A percentile compares a stretch with the other conserved stretches of the same genome.
phyloP scores from a whole-genome alignment of 257 asterid genomes.

The Solanum medicagineum region DNA sequence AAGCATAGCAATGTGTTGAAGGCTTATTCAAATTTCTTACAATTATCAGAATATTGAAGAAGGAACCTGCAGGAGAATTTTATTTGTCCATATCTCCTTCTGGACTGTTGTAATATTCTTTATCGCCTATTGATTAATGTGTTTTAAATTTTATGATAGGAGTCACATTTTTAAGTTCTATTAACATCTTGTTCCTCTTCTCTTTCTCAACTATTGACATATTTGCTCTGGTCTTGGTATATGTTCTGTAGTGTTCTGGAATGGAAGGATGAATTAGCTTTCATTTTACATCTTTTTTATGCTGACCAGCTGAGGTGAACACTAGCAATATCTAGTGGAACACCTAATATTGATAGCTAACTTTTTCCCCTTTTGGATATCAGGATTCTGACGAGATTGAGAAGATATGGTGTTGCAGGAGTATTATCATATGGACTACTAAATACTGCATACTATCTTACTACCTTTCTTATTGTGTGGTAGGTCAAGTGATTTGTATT shows the following conservation, averaged over 20 bases:
- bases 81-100: background rate
- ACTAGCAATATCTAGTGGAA: background rate
- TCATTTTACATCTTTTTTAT: background rate
- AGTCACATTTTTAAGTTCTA: background rate
- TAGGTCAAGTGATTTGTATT: slow-evolving; percentile 6
- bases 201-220: background rate
- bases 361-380: slow-evolving; percentile 10
- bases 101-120: background rate
- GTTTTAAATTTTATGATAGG: background rate
- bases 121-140: background rate
- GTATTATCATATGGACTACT: slow-evolving; percentile 81
- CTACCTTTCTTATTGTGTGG: slow-evolving; percentile 88
- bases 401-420: slow-evolving; percentile 77
- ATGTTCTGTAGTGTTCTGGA: background rate
- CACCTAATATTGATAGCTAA: slow-evolving; percentile 10
- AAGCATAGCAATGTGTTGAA: background rate
- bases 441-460: slow-evolving; percentile 76
- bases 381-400: slow-evolving; percentile 57
- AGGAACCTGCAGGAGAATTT: background rate
- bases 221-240: background rate
- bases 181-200: background rate
- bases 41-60: background rate
- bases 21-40: background rate
- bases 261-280: background rate
- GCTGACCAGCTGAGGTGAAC: background rate